Conservation (phyloP, 225 moss, liverwort and hornwort species). For the Thuidium tamariscinum region DNA sequence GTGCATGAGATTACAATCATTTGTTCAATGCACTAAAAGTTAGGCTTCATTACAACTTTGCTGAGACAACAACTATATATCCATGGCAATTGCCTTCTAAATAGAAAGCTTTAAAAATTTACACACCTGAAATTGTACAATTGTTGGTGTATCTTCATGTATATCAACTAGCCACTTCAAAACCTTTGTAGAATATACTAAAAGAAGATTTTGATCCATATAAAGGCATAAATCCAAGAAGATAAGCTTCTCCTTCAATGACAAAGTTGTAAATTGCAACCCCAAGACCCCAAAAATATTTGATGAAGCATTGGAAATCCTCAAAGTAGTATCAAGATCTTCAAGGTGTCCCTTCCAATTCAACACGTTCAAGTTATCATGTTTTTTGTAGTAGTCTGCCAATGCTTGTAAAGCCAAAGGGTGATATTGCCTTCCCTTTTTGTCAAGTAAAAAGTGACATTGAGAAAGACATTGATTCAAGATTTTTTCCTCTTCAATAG, state of each 20-base stretch:
- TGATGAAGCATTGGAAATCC: neutral
- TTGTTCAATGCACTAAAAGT: neutral
- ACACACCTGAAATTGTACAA: neutral
- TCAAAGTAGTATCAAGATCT: neutral
- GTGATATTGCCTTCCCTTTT: neutral
- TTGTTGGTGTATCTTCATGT: neutral
- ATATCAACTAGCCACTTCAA: neutral
- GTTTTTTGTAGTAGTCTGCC: neutral
- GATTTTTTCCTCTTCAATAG: neutral
- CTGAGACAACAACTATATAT: neutral
- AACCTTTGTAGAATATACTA: no score
- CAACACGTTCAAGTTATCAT: neutral
- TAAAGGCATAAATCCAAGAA: neutral
- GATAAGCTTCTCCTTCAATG: neutral
- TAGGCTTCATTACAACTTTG: rapidly evolving
- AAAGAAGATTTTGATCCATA: no score
- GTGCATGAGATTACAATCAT: neutral
- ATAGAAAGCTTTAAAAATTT: neutral
- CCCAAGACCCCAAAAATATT: neutral
- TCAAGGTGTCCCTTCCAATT: neutral
- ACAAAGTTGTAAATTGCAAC: neutral
- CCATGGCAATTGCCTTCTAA: neutral
- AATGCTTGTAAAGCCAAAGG: neutral
- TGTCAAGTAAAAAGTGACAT: neutral
- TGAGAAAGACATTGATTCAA: neutral